Base-by-base conservation (phyloP, 768 basidiomycete genomes). In the Plicaturopsis crispa region DNA sequence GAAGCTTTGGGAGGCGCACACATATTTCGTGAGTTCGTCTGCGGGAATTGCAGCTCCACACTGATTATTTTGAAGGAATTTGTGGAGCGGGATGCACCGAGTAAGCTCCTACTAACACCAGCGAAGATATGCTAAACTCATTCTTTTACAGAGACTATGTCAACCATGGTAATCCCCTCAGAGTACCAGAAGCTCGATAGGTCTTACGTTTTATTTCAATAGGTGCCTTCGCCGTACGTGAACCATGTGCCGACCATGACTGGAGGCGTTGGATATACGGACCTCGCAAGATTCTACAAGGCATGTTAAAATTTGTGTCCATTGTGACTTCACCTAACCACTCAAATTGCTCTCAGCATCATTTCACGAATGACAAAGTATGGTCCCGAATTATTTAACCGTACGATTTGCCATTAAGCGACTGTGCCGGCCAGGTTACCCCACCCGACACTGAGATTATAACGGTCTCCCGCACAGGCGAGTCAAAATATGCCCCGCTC, bases 231-330 rank as follows among this genome's bases (percentile, higher is more conserved):
- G 14, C 66, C 65, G 14, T 70, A 67, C 41, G 63, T 65, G 20
- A 65, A 65, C 41, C 65, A 65, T 36, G 48, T 65, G 16, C 46
- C 72, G 7, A 72, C 70, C 5, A 55, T 70, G 59, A 72, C 65
- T 3, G 71, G 72, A 14, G 71, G 67, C 13, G 54, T 69, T 14
- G 70, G 66, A 3, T 51, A 59, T 30, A 50, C 59, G n/a, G 60
- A 64, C 5, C 48, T 70, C 12, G 57, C 63, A 13, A 60, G 61
- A n/a, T 70, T 72, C 48, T 73, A 72, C 51, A 66, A 66, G 54
- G 62, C 60, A 19, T 36, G n/a, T 8, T 10, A 42, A 17, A 22
- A n/a, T 33, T n/a, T n/a, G n/a, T n/a, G n/a, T n/a, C n/a, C n/a
- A n/a, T n/a, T n/a, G n/a, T n/a, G n/a, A n/a, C n/a, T n/a, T n/a